Conservation (phyloP, 2,329 filamentous ascomycete species). For the Colletotrichum incanum region DNA sequence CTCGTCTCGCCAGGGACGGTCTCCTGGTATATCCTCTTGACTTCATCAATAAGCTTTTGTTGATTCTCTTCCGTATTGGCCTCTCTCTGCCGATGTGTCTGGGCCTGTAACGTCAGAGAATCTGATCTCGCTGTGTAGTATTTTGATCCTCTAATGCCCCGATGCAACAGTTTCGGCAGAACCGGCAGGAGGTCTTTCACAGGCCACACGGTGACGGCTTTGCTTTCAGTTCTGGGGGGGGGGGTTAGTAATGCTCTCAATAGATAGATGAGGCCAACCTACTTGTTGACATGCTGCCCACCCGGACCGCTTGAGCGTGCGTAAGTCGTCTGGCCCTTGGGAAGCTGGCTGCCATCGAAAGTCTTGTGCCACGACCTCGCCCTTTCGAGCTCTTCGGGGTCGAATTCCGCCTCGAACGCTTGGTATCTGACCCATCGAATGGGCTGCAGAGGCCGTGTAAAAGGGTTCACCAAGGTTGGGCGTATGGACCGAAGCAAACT, state of each 20-base stretch:
- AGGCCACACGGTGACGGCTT: conserved; percentile 69
- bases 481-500: conserved; percentile 9
- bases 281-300: conserved; percentile 77
- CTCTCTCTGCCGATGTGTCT: conserved; percentile 67
- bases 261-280: conserved; percentile 44
- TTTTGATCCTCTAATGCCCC: conserved; percentile 64
- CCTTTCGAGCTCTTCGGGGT: conserved; percentile 65
- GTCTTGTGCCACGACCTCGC: conserved; percentile 67
- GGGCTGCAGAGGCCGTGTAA: conserved; percentile 15
- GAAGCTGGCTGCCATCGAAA: conserved; percentile 61
- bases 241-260: not conserved
- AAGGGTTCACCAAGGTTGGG: not conserved
- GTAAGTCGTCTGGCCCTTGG: conserved; percentile 67
- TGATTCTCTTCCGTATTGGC: conserved; percentile 70
- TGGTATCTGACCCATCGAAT: conserved; percentile 54
- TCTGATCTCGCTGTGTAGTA: conserved; percentile 69
- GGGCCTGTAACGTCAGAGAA: conserved; percentile 69
- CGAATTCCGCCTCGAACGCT: conserved; percentile 65
- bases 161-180: conserved; percentile 65
- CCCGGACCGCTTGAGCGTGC: conserved; percentile 74
- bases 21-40: conserved; percentile 63
- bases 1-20: conserved; percentile 64
- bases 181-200: conserved; percentile 61
- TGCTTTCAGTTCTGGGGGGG: conserved; percentile 69
- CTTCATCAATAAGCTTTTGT: conserved; percentile 64